These are phyloP conservation scores for Geosmithia putterillii DNA, from an alignment of 2,329 filamentous ascomycete species.

Conservation along the genomic window DNA sequence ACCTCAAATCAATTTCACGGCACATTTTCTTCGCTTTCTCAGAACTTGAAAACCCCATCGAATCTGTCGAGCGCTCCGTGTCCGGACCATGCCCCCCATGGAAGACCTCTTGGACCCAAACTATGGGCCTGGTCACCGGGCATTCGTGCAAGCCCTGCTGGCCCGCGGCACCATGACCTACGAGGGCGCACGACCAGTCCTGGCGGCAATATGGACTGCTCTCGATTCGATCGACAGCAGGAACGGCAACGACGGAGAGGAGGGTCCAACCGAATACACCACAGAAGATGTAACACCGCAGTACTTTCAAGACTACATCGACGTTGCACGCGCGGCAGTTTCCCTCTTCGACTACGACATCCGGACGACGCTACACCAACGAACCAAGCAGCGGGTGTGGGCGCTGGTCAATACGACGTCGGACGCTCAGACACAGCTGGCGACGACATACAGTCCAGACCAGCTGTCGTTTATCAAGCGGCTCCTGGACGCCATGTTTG, in stretches of 20 bases:
- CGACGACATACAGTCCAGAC: conserved; percentile 67
- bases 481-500: conserved; percentile 83
- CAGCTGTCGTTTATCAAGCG: conserved; percentile 86
- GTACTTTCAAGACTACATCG: conserved; percentile 57
- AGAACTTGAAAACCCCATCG: too few relatives aligned
- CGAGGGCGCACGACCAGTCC: conserved; percentile 56
- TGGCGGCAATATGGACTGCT: conserved; percentile 64
- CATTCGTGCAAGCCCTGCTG: conserved; percentile 84
- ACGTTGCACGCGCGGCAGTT: conserved; percentile 57
- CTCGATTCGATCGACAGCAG: conserved; percentile 25
- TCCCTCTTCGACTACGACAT: conserved; percentile 83
- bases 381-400: conserved; percentile 54
- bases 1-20: too few relatives aligned
- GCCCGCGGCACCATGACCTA: conserved; percentile 67
- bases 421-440: conserved; percentile 75
- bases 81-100: conserved; percentile 4
- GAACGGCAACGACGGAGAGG: conserved; percentile 46
- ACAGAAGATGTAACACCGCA: conserved; percentile 53
- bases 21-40: too few relatives aligned
- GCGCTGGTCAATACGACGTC: conserved; percentile 81
- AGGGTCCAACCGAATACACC: conserved; percentile 41
- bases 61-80: too few relatives aligned
- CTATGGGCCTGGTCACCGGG: conserved; percentile 58
- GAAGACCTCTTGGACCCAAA: conserved; percentile 17
- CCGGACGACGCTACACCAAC: conserved; percentile 59